Conservation (phyloP, 1,284 basidiomycete species). For the Moesziomyces antarcticus region DNA sequence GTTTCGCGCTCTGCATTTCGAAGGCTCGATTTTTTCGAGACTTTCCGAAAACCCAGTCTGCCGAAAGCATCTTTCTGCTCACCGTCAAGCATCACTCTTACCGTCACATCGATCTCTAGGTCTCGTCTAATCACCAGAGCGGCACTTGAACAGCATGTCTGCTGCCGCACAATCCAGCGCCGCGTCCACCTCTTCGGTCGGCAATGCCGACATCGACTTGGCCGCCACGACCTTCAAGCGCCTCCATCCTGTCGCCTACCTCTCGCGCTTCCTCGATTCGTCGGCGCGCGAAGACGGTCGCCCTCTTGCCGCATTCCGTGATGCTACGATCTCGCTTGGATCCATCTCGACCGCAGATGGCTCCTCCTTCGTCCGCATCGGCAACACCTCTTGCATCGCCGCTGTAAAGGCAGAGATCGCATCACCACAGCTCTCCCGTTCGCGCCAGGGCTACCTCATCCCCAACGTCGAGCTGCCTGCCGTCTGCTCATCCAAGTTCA, state of each 20-base stretch:
- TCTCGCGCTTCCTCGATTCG: slow-evolving; percentile 50
- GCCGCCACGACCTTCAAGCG: slow-evolving; percentile 53
- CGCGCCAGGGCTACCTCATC: slow-evolving; percentile 46
- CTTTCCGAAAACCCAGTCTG: background rate
- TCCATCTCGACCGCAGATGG: slow-evolving; percentile 53
- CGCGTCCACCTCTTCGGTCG: slow-evolving; percentile 1
- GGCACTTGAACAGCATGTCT: slow-evolving; percentile 17
- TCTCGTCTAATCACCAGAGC: background rate
- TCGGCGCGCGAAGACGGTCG: slow-evolving; percentile 52
- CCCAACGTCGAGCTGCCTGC: slow-evolving; percentile 91
- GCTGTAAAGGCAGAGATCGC: slow-evolving; percentile 56
- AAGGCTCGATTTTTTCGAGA: slow-evolving; percentile 7
- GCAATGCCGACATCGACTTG: slow-evolving; percentile 18
- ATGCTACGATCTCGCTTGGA: slow-evolving; percentile 34
- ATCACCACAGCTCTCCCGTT: slow-evolving; percentile 28
- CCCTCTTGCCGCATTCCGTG: slow-evolving; percentile 27
- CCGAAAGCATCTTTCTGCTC: background rate
- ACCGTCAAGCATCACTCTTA: background rate
- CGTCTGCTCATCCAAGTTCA: slow-evolving; percentile 90
- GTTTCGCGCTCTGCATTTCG: slow-evolving; percentile 11
- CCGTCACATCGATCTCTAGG: background rate
- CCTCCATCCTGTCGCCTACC: slow-evolving; percentile 51
- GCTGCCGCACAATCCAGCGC: slow-evolving; percentile 3
- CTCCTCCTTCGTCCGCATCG: slow-evolving; percentile 43
- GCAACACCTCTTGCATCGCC: slow-evolving; percentile 49